phyloP scores from a whole-genome alignment of 2,329 filamentous ascomycete genomes.

The Ascochyta rabiei region DNA sequence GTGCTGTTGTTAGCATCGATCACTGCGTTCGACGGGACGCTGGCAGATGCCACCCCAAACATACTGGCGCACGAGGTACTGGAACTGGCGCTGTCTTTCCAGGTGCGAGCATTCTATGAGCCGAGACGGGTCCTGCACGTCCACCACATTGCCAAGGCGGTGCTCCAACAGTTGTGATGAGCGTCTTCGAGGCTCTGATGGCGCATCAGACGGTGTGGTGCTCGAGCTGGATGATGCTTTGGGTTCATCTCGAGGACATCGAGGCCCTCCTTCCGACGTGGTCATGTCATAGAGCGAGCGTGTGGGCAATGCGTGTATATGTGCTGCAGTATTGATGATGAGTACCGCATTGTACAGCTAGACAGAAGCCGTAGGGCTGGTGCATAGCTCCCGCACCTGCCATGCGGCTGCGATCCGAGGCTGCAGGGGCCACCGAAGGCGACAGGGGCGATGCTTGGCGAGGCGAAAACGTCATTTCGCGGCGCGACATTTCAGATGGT shows the following conservation, averaged over 20 bases:
- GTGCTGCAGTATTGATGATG: conserved; percentile 6
- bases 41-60: conserved; percentile 7
- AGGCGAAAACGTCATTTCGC: conserved; percentile 13
- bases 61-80: conserved; percentile 41
- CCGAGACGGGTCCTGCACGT: conserved; percentile 34
- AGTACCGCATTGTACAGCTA: conserved; percentile 17
- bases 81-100: conserved; percentile 38
- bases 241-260: conserved; percentile 11
- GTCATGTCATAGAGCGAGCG: conserved; percentile 34
- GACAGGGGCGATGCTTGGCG: conserved; percentile 20
- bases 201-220: background rate
- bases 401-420: conserved; percentile 20
- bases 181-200: background rate
- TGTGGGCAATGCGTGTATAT: background rate
- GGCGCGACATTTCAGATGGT: conserved; percentile 9
- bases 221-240: background rate
- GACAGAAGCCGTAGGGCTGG: conserved; percentile 11
- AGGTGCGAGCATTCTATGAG: conserved; percentile 39
- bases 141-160: conserved; percentile 18
- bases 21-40: background rate
- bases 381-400: conserved; percentile 19
- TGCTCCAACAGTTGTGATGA: background rate
- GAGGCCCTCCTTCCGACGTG: conserved; percentile 17
- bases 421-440: conserved; percentile 22
- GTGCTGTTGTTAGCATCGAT: conserved; percentile 4